Conservation (phyloP, 2,329 filamentous ascomycete species). For the Whalleya microplaca region DNA sequence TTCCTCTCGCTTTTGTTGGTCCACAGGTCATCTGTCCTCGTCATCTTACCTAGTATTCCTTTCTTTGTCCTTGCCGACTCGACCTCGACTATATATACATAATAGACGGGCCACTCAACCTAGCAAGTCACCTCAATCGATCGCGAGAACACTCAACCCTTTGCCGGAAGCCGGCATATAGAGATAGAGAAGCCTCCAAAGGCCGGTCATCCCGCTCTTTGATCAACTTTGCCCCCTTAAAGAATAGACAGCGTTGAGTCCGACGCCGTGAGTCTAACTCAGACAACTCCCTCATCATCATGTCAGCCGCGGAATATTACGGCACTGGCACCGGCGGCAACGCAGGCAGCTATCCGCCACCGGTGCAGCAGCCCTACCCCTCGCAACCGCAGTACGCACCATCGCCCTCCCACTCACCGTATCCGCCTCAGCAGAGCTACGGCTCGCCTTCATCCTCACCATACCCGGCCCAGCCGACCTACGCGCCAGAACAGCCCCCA, state of each 20-base stretch:
- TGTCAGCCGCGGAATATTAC: slow-evolving; percentile 40
- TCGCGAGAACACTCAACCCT: too few species aligned
- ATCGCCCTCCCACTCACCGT: slow-evolving; percentile 22
- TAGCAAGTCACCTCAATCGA: not conserved
- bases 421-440: slow-evolving; percentile 24
- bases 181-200: too few species aligned
- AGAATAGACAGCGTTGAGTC: not conserved
- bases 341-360: slow-evolving; percentile 20
- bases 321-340: slow-evolving; percentile 20
- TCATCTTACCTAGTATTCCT: not conserved
- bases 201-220: not conserved
- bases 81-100: not conserved
- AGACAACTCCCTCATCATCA: slow-evolving; percentile 9
- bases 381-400: slow-evolving; percentile 27
- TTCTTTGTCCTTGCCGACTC: not conserved
- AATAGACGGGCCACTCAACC: not conserved
- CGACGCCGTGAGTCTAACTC: too few species aligned
- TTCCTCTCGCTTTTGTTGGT: not conserved
- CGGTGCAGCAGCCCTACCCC: slow-evolving; percentile 22
- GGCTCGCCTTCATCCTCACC: slow-evolving; percentile 20
- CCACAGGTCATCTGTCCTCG: not conserved
- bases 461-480: slow-evolving; percentile 28
- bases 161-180: too few species aligned
- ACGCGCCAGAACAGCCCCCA: slow-evolving; percentile 21
- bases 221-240: not conserved